phyloP scores from a whole-genome alignment of 192 early-diverging fungal species.

The Coemansia pectinata region DNA sequence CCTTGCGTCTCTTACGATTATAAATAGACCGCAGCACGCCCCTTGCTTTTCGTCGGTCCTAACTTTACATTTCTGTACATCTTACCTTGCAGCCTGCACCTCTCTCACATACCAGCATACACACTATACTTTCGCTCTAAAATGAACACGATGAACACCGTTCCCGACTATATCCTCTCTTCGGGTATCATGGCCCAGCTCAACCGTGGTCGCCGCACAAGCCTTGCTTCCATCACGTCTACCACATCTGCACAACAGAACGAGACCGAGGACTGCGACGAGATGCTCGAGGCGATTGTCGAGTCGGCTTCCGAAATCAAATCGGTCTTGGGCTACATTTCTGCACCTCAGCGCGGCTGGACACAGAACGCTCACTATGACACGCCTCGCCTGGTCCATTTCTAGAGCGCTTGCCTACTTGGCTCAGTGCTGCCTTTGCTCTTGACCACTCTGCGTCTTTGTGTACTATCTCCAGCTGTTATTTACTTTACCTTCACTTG shows the following conservation, averaged over 20 bases:
- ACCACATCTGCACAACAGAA: neutral
- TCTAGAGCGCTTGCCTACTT: conserved; percentile 7
- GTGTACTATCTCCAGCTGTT: conserved; percentile 12
- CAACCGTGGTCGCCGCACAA: conserved; percentile 22
- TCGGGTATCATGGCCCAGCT: conserved; percentile 49
- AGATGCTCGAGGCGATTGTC: neutral
- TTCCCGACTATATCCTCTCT: conserved; percentile 47
- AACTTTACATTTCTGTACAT: neutral
- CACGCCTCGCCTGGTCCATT: conserved; percentile 46
- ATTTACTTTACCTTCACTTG: neutral
- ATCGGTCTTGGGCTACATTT: conserved; percentile 38
- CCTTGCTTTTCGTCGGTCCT: neutral
- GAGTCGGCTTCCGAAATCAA: conserved; percentile 41
- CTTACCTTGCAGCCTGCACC: conserved; percentile 3
- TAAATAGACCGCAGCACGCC: conserved; percentile 1
- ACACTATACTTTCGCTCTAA: neutral
- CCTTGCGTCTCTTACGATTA: neutral
- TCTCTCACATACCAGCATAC: neutral
- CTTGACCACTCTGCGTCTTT: conserved; percentile 5
- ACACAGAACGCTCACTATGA: conserved; percentile 25
- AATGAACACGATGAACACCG: conserved; percentile 12
- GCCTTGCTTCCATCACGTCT: conserved; percentile 26
- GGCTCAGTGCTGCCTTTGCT: neutral
- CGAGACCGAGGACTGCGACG: conserved; percentile 5
- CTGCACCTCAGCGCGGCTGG: conserved; percentile 34